Base-by-base conservation (phyloP, 202 grass and related monocot genomes). In the Schoenoplectus triqueter region DNA sequence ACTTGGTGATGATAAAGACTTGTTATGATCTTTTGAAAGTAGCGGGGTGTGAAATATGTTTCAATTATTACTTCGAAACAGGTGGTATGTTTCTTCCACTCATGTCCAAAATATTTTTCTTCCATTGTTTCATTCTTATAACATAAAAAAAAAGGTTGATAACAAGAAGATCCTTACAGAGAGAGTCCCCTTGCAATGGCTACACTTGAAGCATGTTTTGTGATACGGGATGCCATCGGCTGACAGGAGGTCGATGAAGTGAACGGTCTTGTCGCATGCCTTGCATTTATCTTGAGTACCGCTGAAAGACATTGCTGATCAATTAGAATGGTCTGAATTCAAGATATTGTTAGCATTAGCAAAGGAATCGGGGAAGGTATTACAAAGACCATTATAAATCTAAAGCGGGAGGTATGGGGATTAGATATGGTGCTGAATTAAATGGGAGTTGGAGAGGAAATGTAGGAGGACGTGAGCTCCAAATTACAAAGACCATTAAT, bases 141-240 rank as follows among this genome's bases (percentile, higher is more conserved):
- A 31, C 31, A 31, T 31, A 31, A 56, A 8, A 56, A 60, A 60
- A 15, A n/a, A 59, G 3, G 10, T 14, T 60, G 0, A 60, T 60
- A 4, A 10, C 15, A 62, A 64, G 48, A 22, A 21, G 5, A 64
- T 1, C 56, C 86, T 15, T 87, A 97, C 95, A 50, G 95, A 95
- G 69, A 97, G 92, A 80, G 89, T 93, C 11, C 95, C 95, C 68
- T 93, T 93, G 95, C 95, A 97, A 88, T 93, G 95, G 86, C 95
- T 94, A 74, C 95, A 97, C 66, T 97, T 97, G 91, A 97, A 97
- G 91, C 95, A 97, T 67, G 91, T 97, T 91, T 97, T 97, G 77
- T 97, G 95, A 85, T 97, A 97, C 0, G 64, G n/a, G 54, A 95
- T 88, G 15, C 89, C 92, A 72, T 97, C 95, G 7, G 95, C 95